A percentile compares a stretch with the other conserved stretches of the same genome.
phyloP scores from a whole-genome alignment of 345 rosid species.

The Eucalyptus regnans region DNA sequence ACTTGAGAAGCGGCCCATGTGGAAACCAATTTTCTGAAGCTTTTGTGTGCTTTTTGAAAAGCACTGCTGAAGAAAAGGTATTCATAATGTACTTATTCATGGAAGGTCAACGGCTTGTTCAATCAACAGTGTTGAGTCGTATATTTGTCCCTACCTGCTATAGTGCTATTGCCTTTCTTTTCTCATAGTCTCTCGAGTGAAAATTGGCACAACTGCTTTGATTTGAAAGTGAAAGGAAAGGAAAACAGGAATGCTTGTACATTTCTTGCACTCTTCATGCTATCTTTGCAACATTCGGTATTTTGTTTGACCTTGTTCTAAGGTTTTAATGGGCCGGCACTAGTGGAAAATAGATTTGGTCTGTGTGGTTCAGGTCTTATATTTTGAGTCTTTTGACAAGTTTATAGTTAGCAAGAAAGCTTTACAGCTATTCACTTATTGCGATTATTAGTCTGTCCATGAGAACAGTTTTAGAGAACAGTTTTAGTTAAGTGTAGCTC shows the following conservation, averaged over 20 bases:
- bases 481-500: neutral
- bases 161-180: neutral
- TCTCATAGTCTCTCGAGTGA: neutral
- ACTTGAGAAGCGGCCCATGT: constrained; percentile 63
- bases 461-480: neutral
- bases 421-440: neutral
- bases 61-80: constrained; percentile 85
- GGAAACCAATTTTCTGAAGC: constrained; percentile 78
- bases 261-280: neutral
- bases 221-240: neutral
- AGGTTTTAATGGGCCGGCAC: neutral
- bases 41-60: constrained; percentile 77
- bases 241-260: neutral
- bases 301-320: neutral
- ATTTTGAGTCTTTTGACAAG: neutral
- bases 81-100: neutral
- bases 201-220: neutral
- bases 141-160: neutral
- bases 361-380: neutral
- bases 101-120: neutral
- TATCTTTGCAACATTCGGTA: neutral
- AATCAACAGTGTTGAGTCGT: neutral
- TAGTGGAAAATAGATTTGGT: neutral
- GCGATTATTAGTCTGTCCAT: neutral
- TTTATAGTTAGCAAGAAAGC: neutral